Percentiles rank a stretch among this genome's conserved stretches.
Evolutionary conservation across 2,329 filamentous ascomycete species (phyloP).

Genomic region (Aureobasidium namibiae): DNA sequence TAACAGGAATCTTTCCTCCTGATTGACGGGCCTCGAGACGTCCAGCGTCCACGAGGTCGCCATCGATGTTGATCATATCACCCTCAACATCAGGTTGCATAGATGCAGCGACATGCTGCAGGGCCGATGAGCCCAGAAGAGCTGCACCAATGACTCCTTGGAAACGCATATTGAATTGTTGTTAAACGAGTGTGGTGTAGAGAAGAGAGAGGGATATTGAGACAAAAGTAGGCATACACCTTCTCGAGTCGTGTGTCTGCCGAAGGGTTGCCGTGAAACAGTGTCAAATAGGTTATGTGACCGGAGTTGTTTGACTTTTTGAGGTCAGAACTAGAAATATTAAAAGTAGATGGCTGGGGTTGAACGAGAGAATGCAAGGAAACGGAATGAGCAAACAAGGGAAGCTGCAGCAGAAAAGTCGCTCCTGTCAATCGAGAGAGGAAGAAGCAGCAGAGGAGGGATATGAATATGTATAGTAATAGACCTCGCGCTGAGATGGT

Average conservation of each 20-base stretch:
- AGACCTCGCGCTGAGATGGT: constrained; percentile 1
- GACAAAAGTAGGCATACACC: constrained; percentile 4
- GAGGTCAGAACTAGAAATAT: constrained; percentile 4
- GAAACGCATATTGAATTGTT: constrained; percentile 6
- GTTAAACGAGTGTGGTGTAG: constrained; percentile 1
- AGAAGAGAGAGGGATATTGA: background rate
- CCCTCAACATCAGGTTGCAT: background rate
- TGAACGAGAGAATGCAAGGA: constrained; percentile 12
- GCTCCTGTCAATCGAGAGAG: background rate
- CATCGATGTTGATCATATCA: background rate
- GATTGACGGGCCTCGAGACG: constrained; percentile 9
- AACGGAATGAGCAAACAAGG: constrained; percentile 6
- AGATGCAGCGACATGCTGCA: constrained; percentile 7
- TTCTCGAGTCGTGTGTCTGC: background rate
- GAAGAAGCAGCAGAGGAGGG: background rate
- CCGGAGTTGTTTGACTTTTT: constrained; percentile 3
- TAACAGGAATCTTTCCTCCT: constrained; percentile 19
- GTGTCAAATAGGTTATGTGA: background rate
- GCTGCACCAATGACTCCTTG: constrained; percentile 2
- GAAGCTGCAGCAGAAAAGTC: constrained; percentile 8
- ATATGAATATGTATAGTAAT: background rate
- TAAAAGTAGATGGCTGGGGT: background rate
- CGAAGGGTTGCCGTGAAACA: background rate
- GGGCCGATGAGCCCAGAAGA: constrained; percentile 4
- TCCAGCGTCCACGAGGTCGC: background rate